Evolutionary conservation across 2,329 filamentous ascomycete genomes (phyloP).

Genomic region (Thermothelomyces thermophilus): DNA sequence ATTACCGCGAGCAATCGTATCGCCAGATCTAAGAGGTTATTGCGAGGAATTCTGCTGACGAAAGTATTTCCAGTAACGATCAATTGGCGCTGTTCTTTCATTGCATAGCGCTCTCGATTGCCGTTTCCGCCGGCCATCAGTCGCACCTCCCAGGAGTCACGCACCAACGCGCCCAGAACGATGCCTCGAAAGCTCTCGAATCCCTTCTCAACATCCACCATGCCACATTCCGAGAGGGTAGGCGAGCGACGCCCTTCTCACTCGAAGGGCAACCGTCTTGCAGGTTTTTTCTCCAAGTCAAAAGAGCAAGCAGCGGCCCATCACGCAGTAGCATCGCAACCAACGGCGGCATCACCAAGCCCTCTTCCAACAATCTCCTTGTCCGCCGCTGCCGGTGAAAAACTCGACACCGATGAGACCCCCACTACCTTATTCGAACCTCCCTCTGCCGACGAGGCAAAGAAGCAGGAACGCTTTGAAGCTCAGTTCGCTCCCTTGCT

Average conservation of each 20-base stretch:
- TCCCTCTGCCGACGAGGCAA: slow-evolving; percentile 74
- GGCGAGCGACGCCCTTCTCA: slow-evolving; percentile 53
- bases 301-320: slow-evolving; percentile 62
- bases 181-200: slow-evolving; percentile 55
- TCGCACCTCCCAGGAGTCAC: background rate
- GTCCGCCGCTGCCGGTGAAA: slow-evolving; percentile 73
- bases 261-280: slow-evolving; percentile 68
- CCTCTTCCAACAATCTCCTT: slow-evolving; percentile 87
- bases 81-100: slow-evolving; percentile 14
- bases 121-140: background rate
- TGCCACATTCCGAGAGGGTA: slow-evolving; percentile 42
- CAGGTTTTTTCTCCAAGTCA: slow-evolving; percentile 76
- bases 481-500: slow-evolving; percentile 86
- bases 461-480: slow-evolving; percentile 68
- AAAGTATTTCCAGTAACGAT: slow-evolving; percentile 9
- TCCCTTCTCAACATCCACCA: slow-evolving; percentile 47
- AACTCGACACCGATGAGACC: slow-evolving; percentile 64
- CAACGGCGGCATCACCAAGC: slow-evolving; percentile 62
- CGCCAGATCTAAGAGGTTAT: background rate
- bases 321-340: slow-evolving; percentile 42
- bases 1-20: background rate
- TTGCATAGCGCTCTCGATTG: slow-evolving; percentile 6
- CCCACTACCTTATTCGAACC: slow-evolving; percentile 81
- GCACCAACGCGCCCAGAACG: slow-evolving; percentile 26
- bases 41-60: slow-evolving; percentile 5